phyloP scores from a whole-genome alignment of 495 filamentous ascomycete species.

The Rostrohypoxylon terebratum region DNA sequence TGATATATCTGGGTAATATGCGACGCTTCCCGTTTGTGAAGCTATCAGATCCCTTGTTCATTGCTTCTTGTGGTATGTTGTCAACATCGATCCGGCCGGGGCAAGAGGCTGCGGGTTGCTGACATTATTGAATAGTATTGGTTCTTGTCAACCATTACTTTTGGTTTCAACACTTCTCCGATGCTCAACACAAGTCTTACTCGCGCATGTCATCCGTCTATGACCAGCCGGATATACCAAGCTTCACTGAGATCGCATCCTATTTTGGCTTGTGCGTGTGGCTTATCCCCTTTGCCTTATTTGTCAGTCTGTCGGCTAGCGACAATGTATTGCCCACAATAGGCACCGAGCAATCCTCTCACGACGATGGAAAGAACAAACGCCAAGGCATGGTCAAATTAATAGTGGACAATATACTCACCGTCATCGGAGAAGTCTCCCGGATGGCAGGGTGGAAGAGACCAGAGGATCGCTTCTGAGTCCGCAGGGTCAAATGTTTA shows the following conservation, averaged over 20 bases:
- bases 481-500: background rate
- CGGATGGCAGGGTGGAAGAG: constrained; percentile 75
- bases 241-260: constrained; percentile 93
- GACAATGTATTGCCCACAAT: constrained; percentile 96
- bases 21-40: constrained; percentile 89
- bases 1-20: constrained; percentile 90
- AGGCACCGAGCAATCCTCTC: constrained; percentile 60
- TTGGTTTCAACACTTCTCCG: constrained; percentile 95
- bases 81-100: background rate
- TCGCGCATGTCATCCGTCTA: constrained; percentile 65
- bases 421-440: constrained; percentile 77
- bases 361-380: constrained; percentile 64
- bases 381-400: constrained; percentile 92
- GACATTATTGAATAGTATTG: constrained; percentile 62
- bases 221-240: constrained; percentile 73
- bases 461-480: constrained; percentile 50
- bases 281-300: constrained; percentile 95
- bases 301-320: constrained; percentile 90
- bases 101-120: constrained; percentile 21
- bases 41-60: constrained; percentile 87
- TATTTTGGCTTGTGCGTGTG: constrained; percentile 98
- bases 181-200: constrained; percentile 62
- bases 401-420: constrained; percentile 79
- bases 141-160: constrained; percentile 94
- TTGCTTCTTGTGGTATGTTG: constrained; percentile 78